Evolutionary conservation across 331 rosid genomes (phyloP), one percentile per base, ranked within the genome.

Genomic region (Quercus phellos): DNA sequence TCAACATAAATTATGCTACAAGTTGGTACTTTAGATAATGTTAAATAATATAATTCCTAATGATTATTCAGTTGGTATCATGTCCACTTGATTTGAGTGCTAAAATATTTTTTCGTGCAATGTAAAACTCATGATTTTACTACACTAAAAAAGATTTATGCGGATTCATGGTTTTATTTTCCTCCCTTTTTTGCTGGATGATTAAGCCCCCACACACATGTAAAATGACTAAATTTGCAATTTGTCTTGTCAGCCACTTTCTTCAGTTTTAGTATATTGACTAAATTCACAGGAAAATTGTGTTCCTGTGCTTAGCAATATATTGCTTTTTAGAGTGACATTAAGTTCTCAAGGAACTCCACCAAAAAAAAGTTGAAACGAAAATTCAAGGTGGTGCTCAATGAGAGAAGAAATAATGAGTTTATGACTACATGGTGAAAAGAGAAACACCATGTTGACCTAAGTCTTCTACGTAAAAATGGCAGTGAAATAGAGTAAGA

Each of bases 1-100:
- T 74, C 60, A 78, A 74, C 60, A 42, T 72, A 74, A 71, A 84
- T 83, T 77, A 68, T 59, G 32, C 56, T 29, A 70, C 89, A 88
- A 90, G 83, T 87, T 82, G 94, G 88, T 76, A 64, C 85, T 35
- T 51, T 26, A 68, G 95, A 92, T 92, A 90, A 90, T 80, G 75
- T 90, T 82, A 46, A 82, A 70, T 80, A 87, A 67, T 77, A 63
- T 68, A 10, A 10, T 30, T 81, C 34, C 78, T 83, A 80, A 80
- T 88, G 79, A 85, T 91, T 82, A 80, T 80, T 77, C 46, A 74
- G 84, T 74, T 75, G 83, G 82, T 70, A 83, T 85, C 85, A 66
- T 83, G 86, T 70, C 78, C 80, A 70, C 32, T 76, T 76, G 61
- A 67, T 74, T 78, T 75, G 70, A 80, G 92, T 84, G 88, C 86